These are phyloP conservation scores for Glycine soja DNA, from an alignment of 306 rosid genomes.

Conservation along the genomic window DNA sequence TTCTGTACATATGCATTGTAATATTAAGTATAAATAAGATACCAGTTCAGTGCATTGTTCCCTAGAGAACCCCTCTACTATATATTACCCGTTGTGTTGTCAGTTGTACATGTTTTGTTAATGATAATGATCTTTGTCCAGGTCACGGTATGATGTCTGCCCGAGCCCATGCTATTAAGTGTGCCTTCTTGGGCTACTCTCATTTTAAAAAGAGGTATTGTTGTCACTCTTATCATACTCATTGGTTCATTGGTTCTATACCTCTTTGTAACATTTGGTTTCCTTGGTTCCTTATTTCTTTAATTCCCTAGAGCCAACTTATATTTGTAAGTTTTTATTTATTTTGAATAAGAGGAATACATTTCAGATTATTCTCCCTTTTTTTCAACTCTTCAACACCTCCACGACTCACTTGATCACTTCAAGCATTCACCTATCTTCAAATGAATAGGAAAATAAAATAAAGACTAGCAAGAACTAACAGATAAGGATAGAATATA, in stretches of 20 bases:
- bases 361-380: background rate
- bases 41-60: background rate
- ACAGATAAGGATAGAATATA: background rate
- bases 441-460: background rate
- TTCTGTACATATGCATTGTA: background rate
- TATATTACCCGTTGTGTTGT: background rate
- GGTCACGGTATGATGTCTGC: background rate
- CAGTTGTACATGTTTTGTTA: background rate
- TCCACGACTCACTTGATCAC: background rate
- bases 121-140: background rate
- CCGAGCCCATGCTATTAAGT: too few relatives aligned
- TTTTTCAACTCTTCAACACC: background rate
- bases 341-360: background rate
- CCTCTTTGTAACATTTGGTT: background rate
- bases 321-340: background rate
- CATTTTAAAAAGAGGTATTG: background rate
- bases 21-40: background rate
- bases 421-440: background rate
- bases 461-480: background rate
- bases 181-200: background rate
- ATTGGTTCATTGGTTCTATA: background rate
- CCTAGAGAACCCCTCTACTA: background rate
- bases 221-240: background rate
- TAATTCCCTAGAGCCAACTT: background rate
- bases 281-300: background rate